Evolutionary conservation across 169 alveolate species (phyloP), one percentile per base, ranked within the genome.

Genomic region (Theileria sp.): DNA sequence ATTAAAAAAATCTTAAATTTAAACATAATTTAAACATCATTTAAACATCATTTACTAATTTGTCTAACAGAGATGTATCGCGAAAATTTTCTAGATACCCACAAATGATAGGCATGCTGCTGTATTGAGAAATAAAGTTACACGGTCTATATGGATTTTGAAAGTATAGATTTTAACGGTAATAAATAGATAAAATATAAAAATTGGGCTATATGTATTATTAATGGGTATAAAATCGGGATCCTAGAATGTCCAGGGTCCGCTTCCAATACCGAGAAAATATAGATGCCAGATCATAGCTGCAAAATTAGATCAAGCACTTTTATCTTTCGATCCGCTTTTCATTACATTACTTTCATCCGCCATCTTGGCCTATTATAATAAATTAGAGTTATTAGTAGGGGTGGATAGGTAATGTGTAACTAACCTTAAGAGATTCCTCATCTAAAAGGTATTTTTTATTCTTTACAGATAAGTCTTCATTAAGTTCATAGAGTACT

Each of bases 401-500:
- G 28, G 12, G 15, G 54, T 44, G 54, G 17, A 17, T 21, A 30
- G 28, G 0, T 15, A 23, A 38, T 19, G 21, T 10, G 50, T 28
- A 32, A 74, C 82, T 56, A 34, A 83, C 95, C 93, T 92, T 81
- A 13, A 96, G 93, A 28, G 89, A 94, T 73, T 86, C 94, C 87
- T 95, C 98, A 77, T 95, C 98, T 73, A 97, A 84, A 34, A 98
- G 83, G 86, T 96, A 98, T 92, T 96, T 96, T 56, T 96, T 94
- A 77, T 93, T 95, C 32, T 88, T 74, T 12, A 97, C 95, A 73
- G 95, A 93, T 64, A 96, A 84, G 66, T 95, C 88, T 51, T 92
- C 94, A 89, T 97, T 97, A 49, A 98, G 94, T 77, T 97, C 98
- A 87, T 96, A 96, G 19, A 97, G 97, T 23, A 98, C 93, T 17